phyloP scores from a whole-genome alignment of 225 moss, liverwort and hornwort genomes.

The Bryoerythrophyllum caledonicum region DNA sequence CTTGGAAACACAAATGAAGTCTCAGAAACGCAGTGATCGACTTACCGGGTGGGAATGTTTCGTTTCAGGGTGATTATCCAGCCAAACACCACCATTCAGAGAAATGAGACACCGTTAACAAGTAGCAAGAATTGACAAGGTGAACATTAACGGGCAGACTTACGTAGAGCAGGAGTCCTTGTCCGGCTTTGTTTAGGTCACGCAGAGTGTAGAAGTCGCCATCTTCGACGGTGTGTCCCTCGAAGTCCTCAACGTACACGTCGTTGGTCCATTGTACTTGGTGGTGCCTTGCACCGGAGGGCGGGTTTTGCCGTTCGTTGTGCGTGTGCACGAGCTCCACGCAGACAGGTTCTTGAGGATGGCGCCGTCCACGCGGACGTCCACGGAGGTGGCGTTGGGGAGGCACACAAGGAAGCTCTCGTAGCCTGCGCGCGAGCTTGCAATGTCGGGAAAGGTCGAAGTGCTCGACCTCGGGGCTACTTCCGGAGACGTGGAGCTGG shows the following conservation, averaged over 20 bases:
- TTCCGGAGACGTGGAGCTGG: background rate
- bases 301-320: background rate
- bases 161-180: conserved; percentile 28
- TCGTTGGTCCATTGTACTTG: conserved; percentile 9
- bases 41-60: conserved; percentile 30
- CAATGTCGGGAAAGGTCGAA: too few relatives aligned
- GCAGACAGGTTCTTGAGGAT: background rate
- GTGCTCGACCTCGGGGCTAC: too few relatives aligned
- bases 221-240: conserved; percentile 3
- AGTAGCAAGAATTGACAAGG: background rate
- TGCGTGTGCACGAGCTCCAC: conserved; percentile 1
- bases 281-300: conserved; percentile 3
- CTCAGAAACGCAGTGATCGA: background rate
- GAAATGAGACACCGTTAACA: background rate
- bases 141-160: background rate
- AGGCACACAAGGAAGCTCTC: conserved; percentile 27
- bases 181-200: conserved; percentile 14
- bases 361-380: background rate
- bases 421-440: background rate
- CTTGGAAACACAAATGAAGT: background rate
- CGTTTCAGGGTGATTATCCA: conserved; percentile 25
- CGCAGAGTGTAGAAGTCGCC: background rate
- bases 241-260: conserved; percentile 24
- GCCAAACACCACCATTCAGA: conserved; percentile 17
- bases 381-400: conserved; percentile 23